Evolutionary conservation across 108 stramenopile species (phyloP).

Genomic region (Chaetoceros tenuissimus): DNA sequence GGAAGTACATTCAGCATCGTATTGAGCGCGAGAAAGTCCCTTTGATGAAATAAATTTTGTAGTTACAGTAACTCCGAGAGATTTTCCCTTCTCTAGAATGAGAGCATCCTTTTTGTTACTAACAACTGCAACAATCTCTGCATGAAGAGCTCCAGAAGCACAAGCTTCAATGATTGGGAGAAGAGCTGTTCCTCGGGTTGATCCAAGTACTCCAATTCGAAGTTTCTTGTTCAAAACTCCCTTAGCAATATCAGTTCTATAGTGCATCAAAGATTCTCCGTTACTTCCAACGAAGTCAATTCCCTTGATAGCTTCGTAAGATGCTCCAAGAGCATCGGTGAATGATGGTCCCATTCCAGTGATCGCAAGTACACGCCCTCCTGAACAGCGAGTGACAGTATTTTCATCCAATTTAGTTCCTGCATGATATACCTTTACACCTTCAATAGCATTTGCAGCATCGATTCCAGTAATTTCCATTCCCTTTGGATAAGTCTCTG

Average conservation of each 20-base stretch:
- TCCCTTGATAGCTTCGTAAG: constrained; percentile 76
- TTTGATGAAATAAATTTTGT: constrained; percentile 70
- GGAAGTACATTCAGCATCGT: constrained; percentile 88
- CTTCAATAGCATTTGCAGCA: constrained; percentile 38
- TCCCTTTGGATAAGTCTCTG: constrained; percentile 92
- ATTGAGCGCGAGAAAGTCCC: constrained; percentile 79
- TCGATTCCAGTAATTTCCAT: constrained; percentile 83
- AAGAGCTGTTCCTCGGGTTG: constrained; percentile 91
- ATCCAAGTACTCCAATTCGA: constrained; percentile 90
- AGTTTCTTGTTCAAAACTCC: constrained; percentile 72
- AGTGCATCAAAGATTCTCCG: constrained; percentile 50
- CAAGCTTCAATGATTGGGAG: constrained; percentile 92
- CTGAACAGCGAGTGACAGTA: constrained; percentile 69
- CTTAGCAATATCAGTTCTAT: constrained; percentile 80
- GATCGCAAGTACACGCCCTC: constrained; percentile 95
- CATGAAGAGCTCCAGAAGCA: constrained; percentile 63
- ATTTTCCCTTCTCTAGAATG: constrained; percentile 85
- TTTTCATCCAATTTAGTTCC: constrained; percentile 74
- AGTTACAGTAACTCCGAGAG: constrained; percentile 81
- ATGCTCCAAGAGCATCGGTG: constrained; percentile 65
- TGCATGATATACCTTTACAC: constrained; percentile 93
- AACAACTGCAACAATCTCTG: constrained; percentile 87
- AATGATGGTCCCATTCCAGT: constrained; percentile 82
- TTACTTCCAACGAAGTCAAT: constrained; percentile 49
- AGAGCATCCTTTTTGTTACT: constrained; percentile 78